These are phyloP conservation scores for Coniophora puteana DNA, from an alignment of 1,284 basidiomycete species.

Conservation along the genomic window DNA sequence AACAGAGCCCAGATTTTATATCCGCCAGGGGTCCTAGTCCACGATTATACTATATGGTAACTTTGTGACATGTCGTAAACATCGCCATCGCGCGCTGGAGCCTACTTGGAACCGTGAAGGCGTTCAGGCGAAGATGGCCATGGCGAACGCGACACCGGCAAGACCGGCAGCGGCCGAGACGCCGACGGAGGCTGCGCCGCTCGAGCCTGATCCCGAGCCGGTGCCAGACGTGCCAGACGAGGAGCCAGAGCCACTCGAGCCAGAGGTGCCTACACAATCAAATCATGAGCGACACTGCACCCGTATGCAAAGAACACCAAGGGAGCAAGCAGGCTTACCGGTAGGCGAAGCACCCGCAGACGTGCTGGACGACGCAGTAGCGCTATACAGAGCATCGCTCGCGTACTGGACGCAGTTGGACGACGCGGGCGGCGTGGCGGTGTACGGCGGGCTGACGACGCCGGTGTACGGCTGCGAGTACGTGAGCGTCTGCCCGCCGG, in stretches of 20 bases:
- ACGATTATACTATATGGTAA: too few relatives aligned
- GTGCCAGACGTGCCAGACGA: conserved; percentile 15
- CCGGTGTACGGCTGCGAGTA: conserved; percentile 28
- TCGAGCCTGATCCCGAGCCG: conserved; percentile 22
- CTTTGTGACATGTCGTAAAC: too few relatives aligned
- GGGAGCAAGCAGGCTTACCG: too few relatives aligned
- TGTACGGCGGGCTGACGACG: conserved; percentile 46
- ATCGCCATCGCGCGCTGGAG: too few relatives aligned
- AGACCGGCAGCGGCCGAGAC: conserved; percentile 36
- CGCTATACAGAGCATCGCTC: conserved; percentile 45
- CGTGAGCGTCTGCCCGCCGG: conserved; percentile 20
- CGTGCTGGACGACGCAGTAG: conserved; percentile 14
- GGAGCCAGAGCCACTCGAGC: neutral
- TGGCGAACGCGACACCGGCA: conserved; percentile 42
- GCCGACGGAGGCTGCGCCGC: conserved; percentile 32
- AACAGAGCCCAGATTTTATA: too few relatives aligned
- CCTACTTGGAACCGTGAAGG: too few relatives aligned
- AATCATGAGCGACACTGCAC: too few relatives aligned
- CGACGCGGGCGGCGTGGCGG: conserved; percentile 51
- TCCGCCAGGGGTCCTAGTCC: too few relatives aligned
- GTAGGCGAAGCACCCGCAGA: conserved; percentile 15
- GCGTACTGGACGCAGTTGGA: conserved; percentile 60
- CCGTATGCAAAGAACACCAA: too few relatives aligned
- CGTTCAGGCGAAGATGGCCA: conserved; percentile 41
- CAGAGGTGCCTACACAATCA: too few relatives aligned